Evolutionary conservation across 208 protist genomes (phyloP).

Genomic region (Borovskyia barvae): DNA sequence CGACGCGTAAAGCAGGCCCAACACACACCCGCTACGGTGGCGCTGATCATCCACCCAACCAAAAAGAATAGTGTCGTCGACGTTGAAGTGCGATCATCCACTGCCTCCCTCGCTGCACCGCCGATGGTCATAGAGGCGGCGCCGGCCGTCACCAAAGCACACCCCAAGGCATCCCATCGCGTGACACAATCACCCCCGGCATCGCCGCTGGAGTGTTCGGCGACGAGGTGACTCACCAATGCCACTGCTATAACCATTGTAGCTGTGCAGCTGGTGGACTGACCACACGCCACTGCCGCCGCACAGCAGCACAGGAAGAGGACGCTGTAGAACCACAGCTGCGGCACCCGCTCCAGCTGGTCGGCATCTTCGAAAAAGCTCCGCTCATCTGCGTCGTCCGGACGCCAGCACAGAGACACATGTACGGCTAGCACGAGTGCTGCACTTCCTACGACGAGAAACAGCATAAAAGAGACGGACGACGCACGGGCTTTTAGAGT

Average conservation of each 20-base stretch:
- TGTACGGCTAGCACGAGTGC: slow-evolving; percentile 3
- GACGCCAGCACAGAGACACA: slow-evolving; percentile 8
- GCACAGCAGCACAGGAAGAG: neutral
- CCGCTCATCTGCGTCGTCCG: slow-evolving; percentile 16
- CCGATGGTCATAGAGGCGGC: neutral
- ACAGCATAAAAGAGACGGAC: slow-evolving; percentile 14
- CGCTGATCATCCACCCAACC: slow-evolving; percentile 2
- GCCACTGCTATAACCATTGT: slow-evolving; percentile 8
- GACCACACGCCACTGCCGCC: neutral
- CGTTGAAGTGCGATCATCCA: neutral
- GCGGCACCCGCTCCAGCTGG: slow-evolving; percentile 13
- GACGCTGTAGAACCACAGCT: slow-evolving; percentile 10
- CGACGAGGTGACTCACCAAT: slow-evolving; percentile 18
- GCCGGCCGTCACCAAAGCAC: neutral
- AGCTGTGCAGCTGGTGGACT: slow-evolving; percentile 1
- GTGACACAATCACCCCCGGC: slow-evolving; percentile 17
- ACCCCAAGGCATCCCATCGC: slow-evolving; percentile 11
- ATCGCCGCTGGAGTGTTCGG: neutral
- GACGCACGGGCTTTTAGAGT: slow-evolving; percentile 6
- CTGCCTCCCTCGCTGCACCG: neutral
- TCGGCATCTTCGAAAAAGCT: slow-evolving; percentile 14
- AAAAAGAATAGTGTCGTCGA: neutral
- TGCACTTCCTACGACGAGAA: slow-evolving; percentile 6
- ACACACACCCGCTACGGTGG: slow-evolving; percentile 1
- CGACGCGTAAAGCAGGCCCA: slow-evolving; percentile 16